Base-by-base conservation (phyloP, 352 stramenopile genomes). In the Nothophytophthora sp. region DNA sequence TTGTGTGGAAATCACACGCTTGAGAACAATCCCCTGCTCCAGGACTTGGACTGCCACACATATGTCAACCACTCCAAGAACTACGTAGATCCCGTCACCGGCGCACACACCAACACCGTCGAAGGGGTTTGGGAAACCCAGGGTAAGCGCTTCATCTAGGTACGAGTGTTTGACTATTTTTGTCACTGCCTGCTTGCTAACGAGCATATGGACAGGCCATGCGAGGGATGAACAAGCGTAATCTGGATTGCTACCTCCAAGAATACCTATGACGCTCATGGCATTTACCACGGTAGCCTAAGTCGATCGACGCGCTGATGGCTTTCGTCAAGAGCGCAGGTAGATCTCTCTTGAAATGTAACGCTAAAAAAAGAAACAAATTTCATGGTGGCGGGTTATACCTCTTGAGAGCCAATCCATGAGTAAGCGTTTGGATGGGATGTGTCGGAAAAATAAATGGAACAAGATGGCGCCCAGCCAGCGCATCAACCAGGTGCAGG, bases 1-100 rank as follows among this genome's bases (percentile, higher is more conserved):
- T 40, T 36, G 28, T 35, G 46, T 15, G 64, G 40, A 13, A n/a
- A 16, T 20, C 59, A 68, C 41, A 68, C 40, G 11, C 41, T 68
- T 1, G 24, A 38, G 7, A 67, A 62, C 33, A 68, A 63, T 37
- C 29, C 34, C 1, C 22, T 34, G 3, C 16, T 64, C 10, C 11
- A 5, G 10, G n/a, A 33, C 9, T 64, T 57, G 53, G 33, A 47
- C n/a, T 19, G 24, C 15, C 40, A 65, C 20, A 49, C 24, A n/a
- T 59, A 34, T 30, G 53, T 61, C 5, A 69, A 63, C 19, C 52
- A 68, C 52, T 60, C 42, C 0, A 41, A 56, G 13, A 58, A 65
- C 32, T 66, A 56, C 18, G 46, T 62, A 3, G 50, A 63, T 25
- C 55, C 61, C 1, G 27, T 50, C 2, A 43, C 40, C 1, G 55